Evolutionary conservation across 176 grass and related monocot species (phyloP).

Genomic region (Raddia distichophylla): DNA sequence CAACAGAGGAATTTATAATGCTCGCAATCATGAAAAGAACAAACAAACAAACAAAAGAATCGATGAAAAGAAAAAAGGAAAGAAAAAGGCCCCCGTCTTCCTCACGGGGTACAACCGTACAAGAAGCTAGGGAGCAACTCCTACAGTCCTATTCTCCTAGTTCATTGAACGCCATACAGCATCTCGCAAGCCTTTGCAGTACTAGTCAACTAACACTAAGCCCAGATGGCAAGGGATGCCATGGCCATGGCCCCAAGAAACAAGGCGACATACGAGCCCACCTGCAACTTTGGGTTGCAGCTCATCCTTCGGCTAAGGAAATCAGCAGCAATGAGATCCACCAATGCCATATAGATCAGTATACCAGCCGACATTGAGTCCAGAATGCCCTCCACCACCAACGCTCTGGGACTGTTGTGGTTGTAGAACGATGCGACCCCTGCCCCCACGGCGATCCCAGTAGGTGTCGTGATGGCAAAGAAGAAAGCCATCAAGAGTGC

Average conservation of each 20-base stretch:
- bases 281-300: constrained; percentile 50
- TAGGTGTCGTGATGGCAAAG: constrained; percentile 75
- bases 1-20: background rate
- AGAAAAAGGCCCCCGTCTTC: constrained; percentile 8
- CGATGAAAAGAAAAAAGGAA: background rate
- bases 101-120: background rate
- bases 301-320: constrained; percentile 71
- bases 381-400: constrained; percentile 74
- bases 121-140: background rate
- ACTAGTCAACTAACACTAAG: constrained; percentile 23
- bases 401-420: constrained; percentile 55
- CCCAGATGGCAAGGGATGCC: constrained; percentile 77
- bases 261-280: constrained; percentile 57
- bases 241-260: constrained; percentile 77
- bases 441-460: constrained; percentile 54
- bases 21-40: constrained; percentile 13
- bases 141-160: background rate
- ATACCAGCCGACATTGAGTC: constrained; percentile 83
- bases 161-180: background rate
- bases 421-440: constrained; percentile 68
- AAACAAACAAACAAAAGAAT: constrained; percentile 46
- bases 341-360: constrained; percentile 82
- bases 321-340: constrained; percentile 79
- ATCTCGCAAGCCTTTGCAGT: background rate
- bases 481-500: constrained; percentile 66